Base-by-base conservation (phyloP, 129 eudicot genomes). In the Escallonia herrerae region DNA sequence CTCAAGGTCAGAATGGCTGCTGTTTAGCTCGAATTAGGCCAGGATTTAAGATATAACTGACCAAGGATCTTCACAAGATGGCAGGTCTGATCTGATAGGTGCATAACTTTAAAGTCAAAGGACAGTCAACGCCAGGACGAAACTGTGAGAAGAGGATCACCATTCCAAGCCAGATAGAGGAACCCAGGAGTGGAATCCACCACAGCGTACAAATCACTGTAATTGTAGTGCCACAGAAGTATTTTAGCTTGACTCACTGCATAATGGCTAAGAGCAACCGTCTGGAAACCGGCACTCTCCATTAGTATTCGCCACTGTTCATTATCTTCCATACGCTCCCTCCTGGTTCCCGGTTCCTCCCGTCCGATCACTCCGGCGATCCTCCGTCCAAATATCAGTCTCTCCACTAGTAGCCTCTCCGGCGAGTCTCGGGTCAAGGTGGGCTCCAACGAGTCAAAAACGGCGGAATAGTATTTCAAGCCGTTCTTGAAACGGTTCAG, bases 151-250 rank as follows among this genome's bases (percentile, higher is more conserved):
- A 94, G 73, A 58, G 94, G 91, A 6, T 83, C 82, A 81, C 78
- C 79, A 40, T 89, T 84, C 99, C 99, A 94, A 39, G 99, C 96
- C 14, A 94, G 80, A 7, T 91, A 89, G 3, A 94, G 82, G 72
- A 89, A 89, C 41, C 95, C 96, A 65, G 87, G 77, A 60, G 81
- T 60, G n/a, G 89, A 78, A 65, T 89, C 86, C 47, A 89, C 59
- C 55, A 94, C 56, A 41, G 65, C 66, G 68, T 83, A 94, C 62
- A 56, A 69, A 2, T 86, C 74, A 60, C 99, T 89, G 62, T 94
- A 83, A 69, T 87, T 86, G 52, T 90, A 94, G 73, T 84, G 80
- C 99, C 99, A 94, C 9, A 94, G 77, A 42, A 94, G 72, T 39
- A 89, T 77, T 58, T 80, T 81, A 0, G 99, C 99, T 65, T 94